phyloP scores from a whole-genome alignment of 2,329 filamentous ascomycete genomes.

The Mariannaea sp. region DNA sequence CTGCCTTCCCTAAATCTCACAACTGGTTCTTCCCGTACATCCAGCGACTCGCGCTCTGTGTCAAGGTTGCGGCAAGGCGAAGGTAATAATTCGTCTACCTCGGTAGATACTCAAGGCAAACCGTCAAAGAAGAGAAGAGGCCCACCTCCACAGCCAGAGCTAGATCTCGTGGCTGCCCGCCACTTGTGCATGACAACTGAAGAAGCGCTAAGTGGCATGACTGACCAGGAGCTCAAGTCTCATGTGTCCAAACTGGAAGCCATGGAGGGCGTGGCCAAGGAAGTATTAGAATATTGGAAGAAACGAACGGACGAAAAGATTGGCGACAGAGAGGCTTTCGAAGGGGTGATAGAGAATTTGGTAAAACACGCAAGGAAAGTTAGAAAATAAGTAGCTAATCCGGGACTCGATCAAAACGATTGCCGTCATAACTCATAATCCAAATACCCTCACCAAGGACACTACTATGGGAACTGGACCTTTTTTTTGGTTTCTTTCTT shows the following conservation, averaged over 20 bases:
- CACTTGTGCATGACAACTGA: constrained; percentile 84
- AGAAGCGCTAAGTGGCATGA: constrained; percentile 79
- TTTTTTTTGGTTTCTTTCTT: too few relatives aligned
- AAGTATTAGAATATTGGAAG: constrained; percentile 86
- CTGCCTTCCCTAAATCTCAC: constrained; percentile 84
- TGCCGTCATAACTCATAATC: not conserved
- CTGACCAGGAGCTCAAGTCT: constrained; percentile 71
- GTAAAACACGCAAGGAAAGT: constrained; percentile 89
- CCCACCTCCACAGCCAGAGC: constrained; percentile 70
- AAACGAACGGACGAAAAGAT: constrained; percentile 84
- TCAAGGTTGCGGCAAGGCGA: constrained; percentile 54
- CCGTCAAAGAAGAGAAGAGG: constrained; percentile 58
- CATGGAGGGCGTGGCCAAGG: constrained; percentile 72
- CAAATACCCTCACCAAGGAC: constrained; percentile 30
- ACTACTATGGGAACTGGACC: constrained; percentile 26
- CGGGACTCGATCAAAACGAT: not conserved
- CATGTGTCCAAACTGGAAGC: constrained; percentile 74
- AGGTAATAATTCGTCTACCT: constrained; percentile 60
- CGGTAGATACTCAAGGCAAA: constrained; percentile 63
- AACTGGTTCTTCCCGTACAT: constrained; percentile 59
- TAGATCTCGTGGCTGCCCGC: constrained; percentile 79
- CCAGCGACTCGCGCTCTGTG: constrained; percentile 57
- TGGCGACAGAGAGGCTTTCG: constrained; percentile 90
- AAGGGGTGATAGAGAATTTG: constrained; percentile 95
- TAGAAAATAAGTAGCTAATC: constrained; percentile 62